Evolutionary conservation across 345 rosid genomes (phyloP).

Genomic region (Gossypium stocksii): DNA sequence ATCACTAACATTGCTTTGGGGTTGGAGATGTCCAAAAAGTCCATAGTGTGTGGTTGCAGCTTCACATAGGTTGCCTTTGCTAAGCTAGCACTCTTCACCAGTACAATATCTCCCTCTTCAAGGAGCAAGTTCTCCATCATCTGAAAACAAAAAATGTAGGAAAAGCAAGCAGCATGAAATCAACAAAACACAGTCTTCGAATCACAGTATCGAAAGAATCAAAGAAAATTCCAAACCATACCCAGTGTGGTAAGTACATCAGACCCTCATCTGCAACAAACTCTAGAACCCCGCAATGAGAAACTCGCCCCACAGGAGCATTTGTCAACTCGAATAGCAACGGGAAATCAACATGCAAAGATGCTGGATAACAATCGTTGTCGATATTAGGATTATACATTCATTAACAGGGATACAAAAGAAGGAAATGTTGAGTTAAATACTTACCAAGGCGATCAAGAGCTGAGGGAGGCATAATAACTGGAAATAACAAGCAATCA

Average conservation of each 20-base stretch:
- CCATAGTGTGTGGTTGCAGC: constrained; percentile 57
- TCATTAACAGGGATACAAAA: background rate
- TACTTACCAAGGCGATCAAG: constrained; percentile 61
- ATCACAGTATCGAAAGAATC: too few species aligned
- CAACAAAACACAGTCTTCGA: background rate
- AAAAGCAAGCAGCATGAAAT: background rate
- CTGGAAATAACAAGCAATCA: constrained; percentile 28
- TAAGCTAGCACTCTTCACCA: constrained; percentile 43
- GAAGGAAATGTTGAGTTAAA: background rate
- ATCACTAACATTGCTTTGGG: constrained; percentile 68
- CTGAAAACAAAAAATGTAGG: constrained; percentile 20
- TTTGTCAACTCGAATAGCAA: constrained; percentile 55
- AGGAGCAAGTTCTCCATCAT: constrained; percentile 75
- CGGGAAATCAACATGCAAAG: constrained; percentile 57
- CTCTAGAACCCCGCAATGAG: constrained; percentile 72
- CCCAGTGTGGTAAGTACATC: constrained; percentile 58
- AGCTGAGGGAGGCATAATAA: constrained; percentile 74
- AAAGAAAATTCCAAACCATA: constrained; percentile 17
- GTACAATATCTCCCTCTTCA: constrained; percentile 55
- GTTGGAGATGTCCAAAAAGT: constrained; percentile 59
- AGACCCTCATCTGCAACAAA: constrained; percentile 66
- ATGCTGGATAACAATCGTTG: constrained; percentile 34
- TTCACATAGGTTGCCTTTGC: constrained; percentile 57
- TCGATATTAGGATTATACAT: background rate
- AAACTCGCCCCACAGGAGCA: constrained; percentile 29